Percentiles rank a stretch among this genome's conserved stretches.
These are phyloP conservation scores for Melastoma malabathricum DNA, from an alignment of 345 rosid species.

Conservation along the genomic window DNA sequence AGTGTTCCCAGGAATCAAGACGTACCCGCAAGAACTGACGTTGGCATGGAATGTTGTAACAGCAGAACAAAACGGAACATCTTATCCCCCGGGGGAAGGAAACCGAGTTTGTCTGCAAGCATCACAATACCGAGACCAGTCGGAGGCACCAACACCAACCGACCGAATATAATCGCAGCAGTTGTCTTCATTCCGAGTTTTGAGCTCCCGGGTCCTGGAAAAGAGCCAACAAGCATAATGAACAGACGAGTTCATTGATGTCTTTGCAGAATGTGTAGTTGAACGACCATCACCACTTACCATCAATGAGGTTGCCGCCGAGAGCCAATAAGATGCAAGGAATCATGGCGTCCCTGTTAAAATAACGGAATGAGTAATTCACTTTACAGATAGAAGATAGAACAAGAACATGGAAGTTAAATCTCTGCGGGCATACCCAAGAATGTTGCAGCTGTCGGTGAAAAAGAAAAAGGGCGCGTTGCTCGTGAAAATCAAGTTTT, in stretches of 20 bases:
- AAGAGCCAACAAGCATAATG: neutral
- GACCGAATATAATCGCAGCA: conserved; percentile 64
- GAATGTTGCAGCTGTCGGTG: conserved; percentile 93
- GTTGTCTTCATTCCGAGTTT: conserved; percentile 89
- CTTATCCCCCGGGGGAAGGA: conserved; percentile 81
- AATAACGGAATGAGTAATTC: neutral
- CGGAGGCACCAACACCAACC: conserved; percentile 80
- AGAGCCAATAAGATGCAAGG: conserved; percentile 89
- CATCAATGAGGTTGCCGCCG: conserved; percentile 95
- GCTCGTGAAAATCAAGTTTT: conserved; percentile 62
- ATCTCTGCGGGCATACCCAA: conserved; percentile 40
- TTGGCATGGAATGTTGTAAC: conserved; percentile 95
- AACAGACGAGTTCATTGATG: no score
- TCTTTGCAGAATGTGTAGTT: no score
- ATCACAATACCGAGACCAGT: conserved; percentile 81
- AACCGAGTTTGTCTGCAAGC: conserved; percentile 97
- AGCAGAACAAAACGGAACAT: conserved; percentile 91
- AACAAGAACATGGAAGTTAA: no score
- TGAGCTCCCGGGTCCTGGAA: conserved; percentile 91
- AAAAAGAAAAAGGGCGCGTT: conserved; percentile 94
- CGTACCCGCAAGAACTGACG: conserved; percentile 85
- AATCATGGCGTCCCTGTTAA: conserved; percentile 87
- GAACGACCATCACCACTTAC: conserved; percentile 19
- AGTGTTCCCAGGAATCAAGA: neutral
- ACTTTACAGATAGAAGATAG: no score